Evolutionary conservation across 352 stramenopile genomes (phyloP).

Genomic region (Globisporangium cylindrosporum): DNA sequence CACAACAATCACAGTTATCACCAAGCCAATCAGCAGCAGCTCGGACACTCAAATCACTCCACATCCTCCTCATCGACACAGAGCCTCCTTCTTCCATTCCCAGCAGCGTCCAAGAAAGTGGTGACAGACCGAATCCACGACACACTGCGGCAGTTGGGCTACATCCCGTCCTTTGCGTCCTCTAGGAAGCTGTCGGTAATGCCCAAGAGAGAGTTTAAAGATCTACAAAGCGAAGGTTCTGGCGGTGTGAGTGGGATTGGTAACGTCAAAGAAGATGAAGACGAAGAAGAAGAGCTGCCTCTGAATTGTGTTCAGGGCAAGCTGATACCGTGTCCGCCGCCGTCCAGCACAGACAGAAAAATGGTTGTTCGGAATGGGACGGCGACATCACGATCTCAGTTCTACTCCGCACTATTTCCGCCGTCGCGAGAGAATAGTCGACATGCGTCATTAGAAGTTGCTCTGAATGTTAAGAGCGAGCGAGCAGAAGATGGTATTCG

Average conservation of each 20-base stretch:
- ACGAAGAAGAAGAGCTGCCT: slow-evolving; percentile 24
- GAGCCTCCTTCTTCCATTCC: not conserved
- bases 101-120: slow-evolving; percentile 9
- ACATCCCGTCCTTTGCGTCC: slow-evolving; percentile 26
- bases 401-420: slow-evolving; percentile 14
- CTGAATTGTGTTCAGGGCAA: slow-evolving; percentile 32
- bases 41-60: not conserved
- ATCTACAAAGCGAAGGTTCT: not conserved
- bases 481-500: not conserved
- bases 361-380: not conserved
- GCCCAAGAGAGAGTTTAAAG: not conserved
- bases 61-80: not conserved
- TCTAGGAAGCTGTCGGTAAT: not conserved
- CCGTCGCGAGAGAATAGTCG: not conserved
- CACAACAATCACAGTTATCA: slow-evolving; percentile 9
- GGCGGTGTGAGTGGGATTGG: not conserved
- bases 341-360: slow-evolving; percentile 1
- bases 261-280: not conserved
- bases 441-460: not conserved
- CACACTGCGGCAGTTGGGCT: slow-evolving; percentile 39
- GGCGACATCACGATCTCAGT: slow-evolving; percentile 19
- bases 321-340: slow-evolving; percentile 32
- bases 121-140: slow-evolving; percentile 30
- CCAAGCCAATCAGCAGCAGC: not conserved
- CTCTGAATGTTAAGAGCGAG: not conserved